A percentile compares a stretch with the other conserved stretches of the same genome.
These are phyloP conservation scores for Xylaria sp. DNA, from an alignment of 2,329 filamentous ascomycete species.

Conservation along the genomic window DNA sequence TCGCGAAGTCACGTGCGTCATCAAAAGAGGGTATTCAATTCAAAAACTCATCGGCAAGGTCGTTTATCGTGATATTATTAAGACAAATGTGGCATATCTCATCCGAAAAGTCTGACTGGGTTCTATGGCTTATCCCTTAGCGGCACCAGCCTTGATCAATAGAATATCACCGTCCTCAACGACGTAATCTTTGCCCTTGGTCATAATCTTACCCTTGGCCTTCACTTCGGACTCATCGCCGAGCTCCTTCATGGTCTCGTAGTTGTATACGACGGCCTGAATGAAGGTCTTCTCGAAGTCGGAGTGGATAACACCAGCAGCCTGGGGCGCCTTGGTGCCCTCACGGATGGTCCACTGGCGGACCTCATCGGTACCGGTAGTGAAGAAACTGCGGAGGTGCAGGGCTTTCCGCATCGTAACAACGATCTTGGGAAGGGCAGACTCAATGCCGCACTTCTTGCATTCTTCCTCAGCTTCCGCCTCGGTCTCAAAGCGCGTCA, in stretches of 20 bases:
- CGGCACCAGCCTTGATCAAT: conserved; percentile 84
- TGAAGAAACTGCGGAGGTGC: conserved; percentile 94
- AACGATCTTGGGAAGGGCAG: conserved; percentile 86
- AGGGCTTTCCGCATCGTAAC: conserved; percentile 87
- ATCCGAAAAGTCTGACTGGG: conserved; percentile 7
- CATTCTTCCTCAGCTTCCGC: conserved; percentile 75
- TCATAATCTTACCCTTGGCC: conserved; percentile 93
- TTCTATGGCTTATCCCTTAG: conserved; percentile 53
- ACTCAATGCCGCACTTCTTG: conserved; percentile 82
- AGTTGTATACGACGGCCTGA: conserved; percentile 93
- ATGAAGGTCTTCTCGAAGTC: conserved; percentile 99
- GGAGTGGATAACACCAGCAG: conserved; percentile 94
- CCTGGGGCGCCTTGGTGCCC: conserved; percentile 94
- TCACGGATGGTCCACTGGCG: conserved; percentile 97
- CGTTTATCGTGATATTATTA: conserved; percentile 11
- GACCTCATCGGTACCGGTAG: conserved; percentile 89
- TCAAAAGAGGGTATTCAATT: background rate
- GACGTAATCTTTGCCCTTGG: conserved; percentile 96
- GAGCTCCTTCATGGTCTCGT: conserved; percentile 69
- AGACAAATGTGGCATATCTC: conserved; percentile 12
- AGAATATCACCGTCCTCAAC: conserved; percentile 77
- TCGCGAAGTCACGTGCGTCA: too few species aligned
- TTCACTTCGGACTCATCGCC: conserved; percentile 86
- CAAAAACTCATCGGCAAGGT: conserved; percentile 11
- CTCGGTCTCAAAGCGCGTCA: conserved; percentile 74